Base-by-base conservation (phyloP, 2,329 filamentous ascomycete genomes). In the Rutstroemia sp. region DNA sequence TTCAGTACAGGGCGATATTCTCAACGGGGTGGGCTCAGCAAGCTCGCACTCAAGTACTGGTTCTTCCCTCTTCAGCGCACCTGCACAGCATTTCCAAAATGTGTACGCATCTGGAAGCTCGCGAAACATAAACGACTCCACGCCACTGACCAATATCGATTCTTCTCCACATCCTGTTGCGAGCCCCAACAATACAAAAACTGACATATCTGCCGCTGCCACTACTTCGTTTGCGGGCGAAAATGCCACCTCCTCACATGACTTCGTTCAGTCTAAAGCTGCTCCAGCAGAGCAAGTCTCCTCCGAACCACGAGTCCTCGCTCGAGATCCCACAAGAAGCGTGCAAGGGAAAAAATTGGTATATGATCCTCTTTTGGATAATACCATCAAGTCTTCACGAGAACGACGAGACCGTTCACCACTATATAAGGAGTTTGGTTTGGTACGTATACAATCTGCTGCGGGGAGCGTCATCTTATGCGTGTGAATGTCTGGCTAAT, bases 11-110 rank as follows among this genome's bases (percentile, higher is more conserved):
- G 82, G 82, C 70, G 86, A 91, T 66, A 79, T 85, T 53, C 78
- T 87, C 67, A 87, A 86, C 70, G 84, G 82, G 60, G 79, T 85
- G 64, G 86, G 82, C 66, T 91, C 88, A 51, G 81, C 84, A 56
- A 89, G 84, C 72, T 90, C 87, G 57, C 78, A 85, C 67, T 78
- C 80, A 57, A 90, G 85, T 73, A 82, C 84, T 54, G 79, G 79
- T 51, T 89, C 86, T 46, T 89, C 89, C 54, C 77, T 87, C 62
- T 88, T 88, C 73, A 88, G 83, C 72, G 63, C 64, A 30, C 60
- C 64, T 25, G 57, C 58, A 12, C 65, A 63, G 44, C 62, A 65
- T 38, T 59, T 62, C 42, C 44, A 39, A 38, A 61, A 62, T 55
- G 60, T 66, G 48, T 60, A 67, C 21, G 61, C 65, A 23, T 58